Percentiles rank a stretch among this genome's conserved stretches.
Conservation (phyloP, 768 basidiomycete genomes). For the Leccinum olivaceopallidum region DNA sequence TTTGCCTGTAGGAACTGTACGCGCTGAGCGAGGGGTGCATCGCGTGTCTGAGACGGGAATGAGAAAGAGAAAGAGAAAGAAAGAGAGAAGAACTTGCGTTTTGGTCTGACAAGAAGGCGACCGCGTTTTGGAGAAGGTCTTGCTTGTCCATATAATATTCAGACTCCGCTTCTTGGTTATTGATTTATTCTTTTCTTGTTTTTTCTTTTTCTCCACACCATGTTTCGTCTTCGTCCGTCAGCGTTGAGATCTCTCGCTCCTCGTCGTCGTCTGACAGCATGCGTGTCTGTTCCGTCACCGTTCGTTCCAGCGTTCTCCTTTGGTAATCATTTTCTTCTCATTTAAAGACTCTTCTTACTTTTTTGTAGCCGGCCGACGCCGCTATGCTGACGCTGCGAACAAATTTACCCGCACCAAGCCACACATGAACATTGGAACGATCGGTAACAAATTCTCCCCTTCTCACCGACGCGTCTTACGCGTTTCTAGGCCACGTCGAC, state of each 20-base stretch:
- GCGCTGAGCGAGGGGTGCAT: slow-evolving; percentile 78
- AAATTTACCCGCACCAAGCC: slow-evolving; percentile 77
- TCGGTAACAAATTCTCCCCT: slow-evolving; percentile 47
- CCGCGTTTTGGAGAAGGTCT: slow-evolving; percentile 79
- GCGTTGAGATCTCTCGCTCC: slow-evolving; percentile 7
- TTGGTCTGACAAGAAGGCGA: slow-evolving; percentile 82
- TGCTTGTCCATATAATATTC: slow-evolving; percentile 51
- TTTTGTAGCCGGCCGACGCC: slow-evolving; percentile 38
- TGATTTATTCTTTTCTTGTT: background rate
- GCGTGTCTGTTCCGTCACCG: slow-evolving; percentile 2
- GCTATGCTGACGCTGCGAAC: slow-evolving; percentile 66
- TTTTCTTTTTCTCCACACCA: slow-evolving; percentile 5
- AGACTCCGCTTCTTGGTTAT: slow-evolving; percentile 26
- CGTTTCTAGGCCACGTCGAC: slow-evolving; percentile 78
- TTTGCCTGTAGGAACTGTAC: slow-evolving; percentile 96
- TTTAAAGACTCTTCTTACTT: background rate
- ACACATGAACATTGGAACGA: slow-evolving; percentile 95
- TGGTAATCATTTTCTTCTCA: slow-evolving; percentile 1
- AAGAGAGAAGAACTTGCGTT: slow-evolving; percentile 47
- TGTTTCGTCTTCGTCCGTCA: slow-evolving; percentile 30
- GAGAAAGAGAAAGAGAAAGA: background rate
- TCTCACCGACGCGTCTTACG: slow-evolving; percentile 19
- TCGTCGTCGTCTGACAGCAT: slow-evolving; percentile 19
- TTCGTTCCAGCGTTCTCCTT: slow-evolving; percentile 8
- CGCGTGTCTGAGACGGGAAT: slow-evolving; percentile 54